These are phyloP conservation scores for Heliosperma pusillum DNA, from an alignment of 148 eudicot genomes.

Conservation along the genomic window DNA sequence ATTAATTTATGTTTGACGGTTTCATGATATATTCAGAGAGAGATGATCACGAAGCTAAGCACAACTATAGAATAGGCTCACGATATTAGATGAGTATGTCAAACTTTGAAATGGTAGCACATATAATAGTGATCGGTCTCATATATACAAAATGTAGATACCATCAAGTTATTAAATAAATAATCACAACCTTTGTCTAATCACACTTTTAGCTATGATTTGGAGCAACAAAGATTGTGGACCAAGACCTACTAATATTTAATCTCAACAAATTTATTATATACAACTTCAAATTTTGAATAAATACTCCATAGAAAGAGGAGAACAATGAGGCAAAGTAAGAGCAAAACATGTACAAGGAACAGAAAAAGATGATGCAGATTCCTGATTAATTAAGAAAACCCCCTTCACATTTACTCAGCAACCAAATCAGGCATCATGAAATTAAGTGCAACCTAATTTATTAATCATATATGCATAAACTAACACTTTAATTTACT, in stretches of 20 bases:
- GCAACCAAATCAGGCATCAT: too few relatives aligned
- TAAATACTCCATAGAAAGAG: background rate
- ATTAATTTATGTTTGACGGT: too few relatives aligned
- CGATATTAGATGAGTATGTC: too few relatives aligned
- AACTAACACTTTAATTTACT: background rate
- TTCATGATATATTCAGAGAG: too few relatives aligned
- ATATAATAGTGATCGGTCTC: too few relatives aligned
- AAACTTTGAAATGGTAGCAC: too few relatives aligned
- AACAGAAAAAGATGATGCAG: constrained; percentile 2
- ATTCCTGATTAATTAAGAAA: constrained; percentile 12
- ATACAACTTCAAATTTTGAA: background rate
- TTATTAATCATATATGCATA: background rate
- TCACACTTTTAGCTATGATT: constrained; percentile 5
- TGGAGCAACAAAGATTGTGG: constrained; percentile 25
- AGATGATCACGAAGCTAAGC: too few relatives aligned
- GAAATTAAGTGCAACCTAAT: constrained; percentile 19
- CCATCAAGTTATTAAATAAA: background rate
- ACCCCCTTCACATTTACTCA: background rate
- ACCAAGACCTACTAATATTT: background rate
- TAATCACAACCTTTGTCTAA: constrained; percentile 13
- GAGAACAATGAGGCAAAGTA: constrained; percentile 2
- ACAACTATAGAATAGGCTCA: too few relatives aligned
- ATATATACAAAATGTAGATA: too few relatives aligned
- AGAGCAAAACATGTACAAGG: background rate
- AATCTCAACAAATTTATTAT: background rate